These are phyloP conservation scores for Argentina anserina DNA, from an alignment of 306 rosid genomes.

Conservation along the genomic window DNA sequence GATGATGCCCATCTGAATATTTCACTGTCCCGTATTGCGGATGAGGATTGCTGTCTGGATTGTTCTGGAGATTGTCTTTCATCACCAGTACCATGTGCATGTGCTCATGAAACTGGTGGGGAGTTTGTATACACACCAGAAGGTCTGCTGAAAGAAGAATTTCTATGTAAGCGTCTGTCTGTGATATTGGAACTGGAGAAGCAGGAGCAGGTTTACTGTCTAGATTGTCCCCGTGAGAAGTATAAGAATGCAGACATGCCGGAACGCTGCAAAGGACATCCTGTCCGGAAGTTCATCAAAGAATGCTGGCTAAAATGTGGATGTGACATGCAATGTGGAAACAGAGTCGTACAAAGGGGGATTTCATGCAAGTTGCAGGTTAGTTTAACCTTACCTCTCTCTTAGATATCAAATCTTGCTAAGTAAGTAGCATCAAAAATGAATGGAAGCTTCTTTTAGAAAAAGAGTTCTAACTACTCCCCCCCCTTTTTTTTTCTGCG, in stretches of 20 bases:
- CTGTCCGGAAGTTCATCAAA: constrained; percentile 68
- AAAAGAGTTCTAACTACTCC: neutral
- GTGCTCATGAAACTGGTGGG: constrained; percentile 93
- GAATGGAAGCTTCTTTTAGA: neutral
- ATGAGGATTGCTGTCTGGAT: constrained; percentile 67
- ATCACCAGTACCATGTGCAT: constrained; percentile 69
- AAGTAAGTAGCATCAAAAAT: neutral
- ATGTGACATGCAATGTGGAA: constrained; percentile 82
- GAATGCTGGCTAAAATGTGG: constrained; percentile 99
- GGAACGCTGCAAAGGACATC: constrained; percentile 79
- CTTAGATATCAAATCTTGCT: neutral
- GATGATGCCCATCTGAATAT: constrained; percentile 70
- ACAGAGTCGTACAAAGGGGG: constrained; percentile 86
- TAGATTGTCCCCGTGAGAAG: constrained; percentile 74
- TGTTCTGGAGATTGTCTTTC: constrained; percentile 77
- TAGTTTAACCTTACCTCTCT: constrained; percentile 24
- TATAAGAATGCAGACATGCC: constrained; percentile 40
- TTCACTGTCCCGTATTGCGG: constrained; percentile 80
- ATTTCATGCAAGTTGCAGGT: constrained; percentile 80
- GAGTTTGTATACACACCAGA: constrained; percentile 74
- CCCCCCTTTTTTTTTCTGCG: neutral
- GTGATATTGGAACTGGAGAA: no score
- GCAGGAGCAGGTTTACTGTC: constrained; percentile 52
- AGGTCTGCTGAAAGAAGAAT: constrained; percentile 68
- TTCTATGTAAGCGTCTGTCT: constrained; percentile 46